Base-by-base conservation (phyloP, 352 stramenopile species). In the Thalassiosira livingstoniorum region DNA sequence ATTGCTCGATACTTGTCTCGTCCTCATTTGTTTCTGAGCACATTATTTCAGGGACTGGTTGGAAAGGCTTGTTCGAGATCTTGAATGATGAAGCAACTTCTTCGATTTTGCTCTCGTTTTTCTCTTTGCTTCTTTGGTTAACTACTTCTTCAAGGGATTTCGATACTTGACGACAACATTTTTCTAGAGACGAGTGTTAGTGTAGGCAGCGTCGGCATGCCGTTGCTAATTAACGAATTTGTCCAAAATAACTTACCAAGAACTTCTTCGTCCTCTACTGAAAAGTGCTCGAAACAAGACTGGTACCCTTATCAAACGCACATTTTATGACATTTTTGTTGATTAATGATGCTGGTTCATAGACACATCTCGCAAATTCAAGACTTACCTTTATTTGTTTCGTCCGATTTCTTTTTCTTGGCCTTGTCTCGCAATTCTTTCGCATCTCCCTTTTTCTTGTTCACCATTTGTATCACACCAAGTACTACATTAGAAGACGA, bases 401-500 rank as follows among this genome's bases (percentile, higher is more conserved):
- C 29, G 27, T 68, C 66, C 23, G 70, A 69, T 45, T 73, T 85
- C 51, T 61, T 85, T 39, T 84, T 83, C 23, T 83, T 83, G 13
- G 68, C 74, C 21, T 67, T 71, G 18, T 88, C 77, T 25, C 55
- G 55, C 54, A 85, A 47, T 58, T 78, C 69, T 55, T 78, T 80
- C 21, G 67, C 69, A 25, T 82, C 67, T 23, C 76, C 66, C 42
- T 81, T 78, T 60, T 69, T 77, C 55, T 94, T 95, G 85, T 98
- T 98, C 18, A 98, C 93, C 72, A 97, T 95, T 84, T 98, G 95
- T 68, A 97, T 93, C 18, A 98, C 96, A 54, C 95, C 96, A 4
- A 98, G 94, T 34, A 97, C 92, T 51, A 66, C 58, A 34, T 79
- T 78, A 4, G 53, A 62, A 32, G 65, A 77, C n/a, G 74, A 81